Percentiles rank a stretch among this genome's conserved stretches.
These are phyloP conservation scores for Coprinopsis cinerea DNA, from an alignment of 768 basidiomycete genomes.

Conservation along the genomic window DNA sequence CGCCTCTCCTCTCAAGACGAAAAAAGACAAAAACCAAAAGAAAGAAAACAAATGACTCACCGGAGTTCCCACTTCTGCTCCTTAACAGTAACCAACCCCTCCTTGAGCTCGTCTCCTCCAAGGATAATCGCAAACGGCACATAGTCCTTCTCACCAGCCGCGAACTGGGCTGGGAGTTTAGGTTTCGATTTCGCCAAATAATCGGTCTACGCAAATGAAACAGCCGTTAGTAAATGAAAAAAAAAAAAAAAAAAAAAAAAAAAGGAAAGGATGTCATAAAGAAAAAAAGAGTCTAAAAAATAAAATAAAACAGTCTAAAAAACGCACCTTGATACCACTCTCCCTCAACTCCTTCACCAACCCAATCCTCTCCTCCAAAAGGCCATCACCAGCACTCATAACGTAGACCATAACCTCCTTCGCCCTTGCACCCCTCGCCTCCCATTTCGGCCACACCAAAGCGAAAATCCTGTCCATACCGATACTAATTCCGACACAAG, in stretches of 20 bases:
- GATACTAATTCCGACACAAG: slow-evolving; percentile 90
- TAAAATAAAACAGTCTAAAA: neutral
- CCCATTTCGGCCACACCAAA: slow-evolving; percentile 83
- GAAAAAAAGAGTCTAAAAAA: neutral
- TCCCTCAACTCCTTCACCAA: slow-evolving; percentile 78
- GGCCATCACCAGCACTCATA: slow-evolving; percentile 83
- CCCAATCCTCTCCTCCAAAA: slow-evolving; percentile 78
- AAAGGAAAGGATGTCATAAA: slow-evolving; percentile 12
- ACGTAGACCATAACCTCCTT: slow-evolving; percentile 95
- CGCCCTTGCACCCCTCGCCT: slow-evolving; percentile 68
- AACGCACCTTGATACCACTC: slow-evolving; percentile 78
- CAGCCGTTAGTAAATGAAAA: neutral
- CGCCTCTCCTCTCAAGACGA: too few species aligned
- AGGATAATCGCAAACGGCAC: slow-evolving; percentile 91
- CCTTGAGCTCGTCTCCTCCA: slow-evolving; percentile 79
- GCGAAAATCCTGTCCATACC: slow-evolving; percentile 93
- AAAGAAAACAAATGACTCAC: too few species aligned
- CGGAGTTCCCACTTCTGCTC: slow-evolving; percentile 82
- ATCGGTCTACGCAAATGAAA: slow-evolving; percentile 56
- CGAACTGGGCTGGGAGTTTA: slow-evolving; percentile 82
- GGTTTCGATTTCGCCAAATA: slow-evolving; percentile 92
- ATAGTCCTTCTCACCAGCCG: slow-evolving; percentile 84
- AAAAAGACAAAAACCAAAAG: too few species aligned
- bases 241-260: too few species aligned
- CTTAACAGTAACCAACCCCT: slow-evolving; percentile 85